phyloP scores from a whole-genome alignment of 1,284 basidiomycete genomes.

The Tilletia caries region DNA sequence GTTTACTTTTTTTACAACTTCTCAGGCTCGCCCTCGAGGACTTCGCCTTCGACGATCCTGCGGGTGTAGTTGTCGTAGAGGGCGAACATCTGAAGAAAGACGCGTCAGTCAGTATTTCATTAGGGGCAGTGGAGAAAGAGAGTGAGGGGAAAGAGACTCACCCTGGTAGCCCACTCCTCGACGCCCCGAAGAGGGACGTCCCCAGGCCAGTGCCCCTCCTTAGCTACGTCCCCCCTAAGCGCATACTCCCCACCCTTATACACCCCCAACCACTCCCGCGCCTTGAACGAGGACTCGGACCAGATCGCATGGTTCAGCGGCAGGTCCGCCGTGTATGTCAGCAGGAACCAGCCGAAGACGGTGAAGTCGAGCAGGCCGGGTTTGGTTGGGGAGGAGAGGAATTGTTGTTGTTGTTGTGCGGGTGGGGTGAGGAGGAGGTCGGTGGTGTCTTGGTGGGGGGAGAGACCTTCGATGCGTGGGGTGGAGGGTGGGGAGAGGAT shows the following conservation, averaged over 20 bases:
- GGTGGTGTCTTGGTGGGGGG: background rate
- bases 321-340: background rate
- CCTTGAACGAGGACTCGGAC: background rate
- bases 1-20: background rate
- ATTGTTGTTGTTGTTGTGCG: background rate
- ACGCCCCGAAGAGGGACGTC: background rate
- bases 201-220: background rate
- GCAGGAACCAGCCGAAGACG: conserved; percentile 7
- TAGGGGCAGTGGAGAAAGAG: no score
- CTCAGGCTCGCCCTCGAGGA: conserved; percentile 1
- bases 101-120: no score
- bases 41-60: background rate
- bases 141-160: background rate
- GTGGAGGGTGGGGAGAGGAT: background rate
- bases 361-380: conserved; percentile 7
- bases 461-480: background rate
- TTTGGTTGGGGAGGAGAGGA: background rate
- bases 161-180: background rate
- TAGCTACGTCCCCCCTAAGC: background rate
- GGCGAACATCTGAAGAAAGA: background rate
- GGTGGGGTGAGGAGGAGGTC: background rate
- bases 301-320: conserved; percentile 6
- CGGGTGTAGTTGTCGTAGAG: conserved; percentile 13
- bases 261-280: background rate
- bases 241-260: background rate